A percentile compares a stretch with the other conserved stretches of the same genome.
Conservation (phyloP, 2,329 filamentous ascomycete species). For the Colletotrichum nymphaeae region DNA sequence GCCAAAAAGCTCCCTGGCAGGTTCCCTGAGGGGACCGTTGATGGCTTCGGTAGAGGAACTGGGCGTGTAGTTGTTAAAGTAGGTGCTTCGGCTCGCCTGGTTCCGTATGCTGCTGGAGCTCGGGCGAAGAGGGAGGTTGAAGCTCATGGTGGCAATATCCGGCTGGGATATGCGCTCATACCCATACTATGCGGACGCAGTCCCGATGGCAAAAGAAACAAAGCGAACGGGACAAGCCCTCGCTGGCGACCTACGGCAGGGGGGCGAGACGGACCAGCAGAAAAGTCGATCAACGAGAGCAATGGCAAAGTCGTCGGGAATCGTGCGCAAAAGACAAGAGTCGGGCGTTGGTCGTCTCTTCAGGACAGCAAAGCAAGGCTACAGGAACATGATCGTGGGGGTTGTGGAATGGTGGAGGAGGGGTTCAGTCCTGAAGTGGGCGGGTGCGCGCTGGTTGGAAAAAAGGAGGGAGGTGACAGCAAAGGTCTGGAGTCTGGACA, state of each 20-base stretch:
- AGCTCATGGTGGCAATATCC: constrained; percentile 53
- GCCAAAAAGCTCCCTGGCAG: constrained; percentile 61
- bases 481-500: neutral
- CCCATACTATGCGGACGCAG: constrained; percentile 29
- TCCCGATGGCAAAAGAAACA: neutral
- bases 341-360: constrained; percentile 25
- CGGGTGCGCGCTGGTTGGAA: constrained; percentile 18
- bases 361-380: constrained; percentile 34
- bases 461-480: constrained; percentile 31
- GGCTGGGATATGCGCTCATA: constrained; percentile 24
- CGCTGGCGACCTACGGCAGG: neutral
- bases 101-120: constrained; percentile 61
- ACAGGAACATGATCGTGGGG: constrained; percentile 34
- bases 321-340: constrained; percentile 15
- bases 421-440: constrained; percentile 26
- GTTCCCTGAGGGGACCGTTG: constrained; percentile 69
- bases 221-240: constrained; percentile 32
- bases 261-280: neutral
- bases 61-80: constrained; percentile 66
- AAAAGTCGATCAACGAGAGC: neutral
- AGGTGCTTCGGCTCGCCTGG: constrained; percentile 66
- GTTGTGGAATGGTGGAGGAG: constrained; percentile 26
- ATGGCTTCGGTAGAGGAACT: constrained; percentile 71
- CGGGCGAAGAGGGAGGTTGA: constrained; percentile 63
- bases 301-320: neutral